phyloP scores from a whole-genome alignment of 371 early-diverging fungal species.

The Parasitella parasitica region DNA sequence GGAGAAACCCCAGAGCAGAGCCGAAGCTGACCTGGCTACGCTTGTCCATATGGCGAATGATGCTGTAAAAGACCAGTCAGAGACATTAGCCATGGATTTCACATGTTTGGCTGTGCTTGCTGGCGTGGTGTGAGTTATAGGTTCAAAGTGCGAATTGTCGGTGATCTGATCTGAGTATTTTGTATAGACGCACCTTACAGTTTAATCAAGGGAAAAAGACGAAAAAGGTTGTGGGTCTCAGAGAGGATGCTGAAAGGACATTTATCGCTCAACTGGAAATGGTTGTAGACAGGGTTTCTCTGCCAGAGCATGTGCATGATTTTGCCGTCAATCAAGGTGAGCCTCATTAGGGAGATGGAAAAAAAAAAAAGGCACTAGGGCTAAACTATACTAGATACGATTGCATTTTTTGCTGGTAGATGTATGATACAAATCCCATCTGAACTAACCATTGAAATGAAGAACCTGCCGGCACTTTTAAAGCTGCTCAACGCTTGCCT shows the following conservation, averaged over 20 bases:
- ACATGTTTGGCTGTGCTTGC: slow-evolving; percentile 30
- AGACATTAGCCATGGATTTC: slow-evolving; percentile 5
- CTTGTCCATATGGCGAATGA: slow-evolving; percentile 16
- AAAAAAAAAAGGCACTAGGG: neutral
- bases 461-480: neutral
- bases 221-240: slow-evolving; percentile 19
- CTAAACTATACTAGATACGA: slow-evolving; percentile 4
- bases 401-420: slow-evolving; percentile 35
- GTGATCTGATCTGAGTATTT: neutral
- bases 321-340: slow-evolving; percentile 26
- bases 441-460: neutral
- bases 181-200: slow-evolving; percentile 39
- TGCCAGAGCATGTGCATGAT: slow-evolving; percentile 3
- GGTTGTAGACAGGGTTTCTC: neutral
- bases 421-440: slow-evolving; percentile 30
- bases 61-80: slow-evolving; percentile 2
- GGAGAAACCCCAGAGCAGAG: slow-evolving; percentile 28
- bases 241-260: slow-evolving; percentile 16
- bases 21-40: slow-evolving; percentile 32
- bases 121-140: slow-evolving; percentile 35
- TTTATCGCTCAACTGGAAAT: slow-evolving; percentile 23
- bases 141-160: neutral
- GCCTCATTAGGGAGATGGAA: neutral
- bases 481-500: slow-evolving; percentile 24
- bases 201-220: slow-evolving; percentile 39